Evolutionary conservation across 192 early-diverging fungal genomes (phyloP).

Genomic region (Spizellomyces sp.): DNA sequence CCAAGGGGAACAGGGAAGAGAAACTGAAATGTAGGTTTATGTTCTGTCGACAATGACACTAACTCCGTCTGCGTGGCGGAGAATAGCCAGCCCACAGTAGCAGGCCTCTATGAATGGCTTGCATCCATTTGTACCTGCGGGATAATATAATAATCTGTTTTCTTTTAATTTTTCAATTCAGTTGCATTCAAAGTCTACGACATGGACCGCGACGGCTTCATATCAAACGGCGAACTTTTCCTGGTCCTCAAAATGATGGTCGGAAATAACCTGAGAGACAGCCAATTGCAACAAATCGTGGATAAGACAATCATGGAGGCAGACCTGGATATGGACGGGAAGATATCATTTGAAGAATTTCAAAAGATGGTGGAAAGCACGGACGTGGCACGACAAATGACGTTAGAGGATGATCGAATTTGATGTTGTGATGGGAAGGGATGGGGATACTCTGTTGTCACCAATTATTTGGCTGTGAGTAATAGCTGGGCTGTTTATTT

Average conservation of each 20-base stretch:
- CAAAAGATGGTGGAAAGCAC: slow-evolving; percentile 91
- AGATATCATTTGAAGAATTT: slow-evolving; percentile 97
- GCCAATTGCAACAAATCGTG: slow-evolving; percentile 99
- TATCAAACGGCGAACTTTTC: slow-evolving; percentile 99
- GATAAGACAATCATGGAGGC: slow-evolving; percentile 99
- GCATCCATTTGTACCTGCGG: background rate
- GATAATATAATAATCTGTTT: background rate
- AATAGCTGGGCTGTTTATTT: too few species aligned
- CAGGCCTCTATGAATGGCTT: too few species aligned
- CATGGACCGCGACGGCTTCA: slow-evolving; percentile 98
- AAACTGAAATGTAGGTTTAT: slow-evolving; percentile 83
- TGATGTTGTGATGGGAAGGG: slow-evolving; percentile 16
- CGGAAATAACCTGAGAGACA: slow-evolving; percentile 92
- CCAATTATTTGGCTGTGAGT: too few species aligned
- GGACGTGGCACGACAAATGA: slow-evolving; percentile 95
- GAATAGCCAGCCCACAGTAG: too few species aligned
- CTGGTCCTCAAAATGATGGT: slow-evolving; percentile 99
- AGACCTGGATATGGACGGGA: slow-evolving; percentile 92
- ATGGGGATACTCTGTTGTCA: too few species aligned
- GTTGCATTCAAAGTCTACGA: slow-evolving; percentile 99
- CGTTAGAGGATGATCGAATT: slow-evolving; percentile 70
- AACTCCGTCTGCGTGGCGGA: too few species aligned
- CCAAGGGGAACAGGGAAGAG: slow-evolving; percentile 91
- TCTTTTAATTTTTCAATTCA: slow-evolving; percentile 28
- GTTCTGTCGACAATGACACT: background rate